Evolutionary conservation across 2,329 filamentous ascomycete genomes (phyloP), one percentile per base, ranked within the genome.

Genomic region (Zasmidium angulare): DNA sequence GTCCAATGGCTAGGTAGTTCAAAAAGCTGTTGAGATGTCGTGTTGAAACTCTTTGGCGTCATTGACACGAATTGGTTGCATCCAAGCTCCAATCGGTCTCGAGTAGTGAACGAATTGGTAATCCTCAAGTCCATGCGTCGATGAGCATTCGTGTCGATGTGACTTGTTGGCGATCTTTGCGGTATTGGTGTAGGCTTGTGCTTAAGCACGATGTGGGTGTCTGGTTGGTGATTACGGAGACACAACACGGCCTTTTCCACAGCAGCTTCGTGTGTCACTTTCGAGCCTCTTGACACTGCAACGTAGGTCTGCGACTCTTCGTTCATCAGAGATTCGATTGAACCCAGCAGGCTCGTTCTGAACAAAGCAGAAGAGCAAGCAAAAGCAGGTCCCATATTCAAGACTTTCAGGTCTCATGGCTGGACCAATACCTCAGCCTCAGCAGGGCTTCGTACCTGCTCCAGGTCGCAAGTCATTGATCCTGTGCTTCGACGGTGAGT

Each of bases 401-500:
- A 43, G 36, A 43, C 6, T 43, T 36, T 43, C 36, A 17, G 12
- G 36, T 14, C 36, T 3, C 3, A 43, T 43, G 36, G 36, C 36
- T 10, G 36, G 12, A 7, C 9, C n/a, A 17, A 43, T 17, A 17
- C 36, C 36, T 17, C 36, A 43, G 14, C 7, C 12, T 19, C 36
- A 43, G 36, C 36, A 43, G 14, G 36, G 12, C 3, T 17, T 19
- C 4, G 36, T 3, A 43, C 36, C 36, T 10, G 3, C 17, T 40
- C 24, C 9, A 40, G 51, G 51, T 31, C 46, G 46, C 36, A 55
- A 55, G 26, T 50, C 46, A 3, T 24, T 59, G 46, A 50, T 58
- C 21, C 26, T 58, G 49, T 58, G 55, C 24, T 58, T 49, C 14
- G 49, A 53, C 17, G 55, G 50, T 51, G 22, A 11, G 50, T 36